A percentile compares a stretch with the other conserved stretches of the same genome.
Conservation (phyloP, 805 yeast genomes). For the Ogataea degrootiae region DNA sequence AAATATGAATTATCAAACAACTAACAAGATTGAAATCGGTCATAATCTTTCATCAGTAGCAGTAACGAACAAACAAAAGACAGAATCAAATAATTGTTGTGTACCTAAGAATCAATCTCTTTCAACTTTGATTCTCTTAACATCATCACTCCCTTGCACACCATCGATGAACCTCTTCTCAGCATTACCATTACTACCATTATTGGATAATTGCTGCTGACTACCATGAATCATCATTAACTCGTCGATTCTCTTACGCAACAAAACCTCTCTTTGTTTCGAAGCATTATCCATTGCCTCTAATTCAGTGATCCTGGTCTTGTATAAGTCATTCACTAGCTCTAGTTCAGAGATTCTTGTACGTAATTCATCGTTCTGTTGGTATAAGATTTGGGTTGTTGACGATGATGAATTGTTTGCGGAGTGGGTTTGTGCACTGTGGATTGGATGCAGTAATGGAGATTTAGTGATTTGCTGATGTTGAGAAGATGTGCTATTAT, state of each 20-base stretch:
- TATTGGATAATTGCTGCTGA: neutral
- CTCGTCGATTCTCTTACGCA: conserved; percentile 47
- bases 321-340: conserved; percentile 82
- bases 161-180: conserved; percentile 2
- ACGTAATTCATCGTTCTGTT: conserved; percentile 37
- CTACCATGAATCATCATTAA: conserved; percentile 7
- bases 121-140: conserved; percentile 19
- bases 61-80: no score
- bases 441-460: no score
- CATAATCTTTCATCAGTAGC: no score
- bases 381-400: neutral
- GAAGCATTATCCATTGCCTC: conserved; percentile 64
- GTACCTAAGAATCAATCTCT: neutral
- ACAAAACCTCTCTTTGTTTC: conserved; percentile 42
- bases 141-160: conserved; percentile 4
- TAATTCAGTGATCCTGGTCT: conserved; percentile 75
- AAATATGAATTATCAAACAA: no score
- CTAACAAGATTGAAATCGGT: no score
- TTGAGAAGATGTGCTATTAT: neutral
- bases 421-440: no score
- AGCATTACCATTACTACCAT: neutral
- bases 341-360: conserved; percentile 86
- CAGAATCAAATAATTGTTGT: no score
- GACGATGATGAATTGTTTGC: conserved; percentile 5
- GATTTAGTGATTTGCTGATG: conserved; percentile 1